A percentile compares a stretch with the other conserved stretches of the same genome.
phyloP scores from a whole-genome alignment of 345 rosid species.

The Anastatica hierochuntica region DNA sequence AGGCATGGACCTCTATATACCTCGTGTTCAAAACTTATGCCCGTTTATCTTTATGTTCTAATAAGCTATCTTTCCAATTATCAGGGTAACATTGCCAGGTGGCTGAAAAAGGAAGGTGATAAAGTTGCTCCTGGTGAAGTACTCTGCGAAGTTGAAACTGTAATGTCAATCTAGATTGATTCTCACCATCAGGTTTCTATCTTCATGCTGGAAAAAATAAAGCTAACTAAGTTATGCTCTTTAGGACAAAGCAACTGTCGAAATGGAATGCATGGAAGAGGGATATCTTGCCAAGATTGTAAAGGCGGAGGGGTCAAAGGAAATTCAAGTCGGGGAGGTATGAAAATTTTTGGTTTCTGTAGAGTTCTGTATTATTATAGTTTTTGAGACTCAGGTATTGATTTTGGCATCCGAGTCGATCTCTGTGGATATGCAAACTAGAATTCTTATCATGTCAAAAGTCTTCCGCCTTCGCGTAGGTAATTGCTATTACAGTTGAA shows the following conservation, averaged over 20 bases:
- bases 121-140: conserved; percentile 88
- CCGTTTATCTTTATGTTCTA: neutral
- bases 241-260: conserved; percentile 96
- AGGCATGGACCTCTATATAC: conserved; percentile 39
- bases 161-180: conserved; percentile 28
- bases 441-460: conserved; percentile 12
- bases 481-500: conserved; percentile 87
- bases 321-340: conserved; percentile 98
- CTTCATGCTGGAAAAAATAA: neutral
- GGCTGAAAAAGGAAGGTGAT: conserved; percentile 99
- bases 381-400: neutral
- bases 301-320: conserved; percentile 75
- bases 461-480: conserved; percentile 29
- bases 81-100: conserved; percentile 93
- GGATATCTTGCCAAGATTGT: conserved; percentile 93
- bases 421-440: conserved; percentile 3
- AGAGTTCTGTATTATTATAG: neutral
- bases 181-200: neutral
- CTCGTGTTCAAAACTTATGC: neutral
- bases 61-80: conserved; percentile 19
- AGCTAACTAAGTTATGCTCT: neutral
- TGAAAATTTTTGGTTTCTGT: conserved; percentile 1
- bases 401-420: neutral
- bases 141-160: conserved; percentile 98
- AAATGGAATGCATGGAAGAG: conserved; percentile 99